phyloP scores from a whole-genome alignment of 345 rosid genomes.

The Abelmoschus esculentus region DNA sequence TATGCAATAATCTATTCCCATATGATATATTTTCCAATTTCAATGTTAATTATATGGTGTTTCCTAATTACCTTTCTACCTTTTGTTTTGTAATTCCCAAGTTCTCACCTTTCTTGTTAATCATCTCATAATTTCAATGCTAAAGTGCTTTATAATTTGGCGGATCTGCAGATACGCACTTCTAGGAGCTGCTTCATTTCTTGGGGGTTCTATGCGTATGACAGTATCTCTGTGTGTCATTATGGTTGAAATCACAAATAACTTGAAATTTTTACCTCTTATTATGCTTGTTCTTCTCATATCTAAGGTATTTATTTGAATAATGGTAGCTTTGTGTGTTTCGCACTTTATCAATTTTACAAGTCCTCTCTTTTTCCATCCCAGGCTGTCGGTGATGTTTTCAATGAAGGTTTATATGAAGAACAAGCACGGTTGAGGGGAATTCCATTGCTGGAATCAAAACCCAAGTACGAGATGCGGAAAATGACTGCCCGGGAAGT shows the following conservation, averaged over 20 bases:
- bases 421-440: constrained; percentile 74
- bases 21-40: background rate
- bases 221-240: constrained; percentile 95
- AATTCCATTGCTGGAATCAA: constrained; percentile 84
- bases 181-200: constrained; percentile 98
- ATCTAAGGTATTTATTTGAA: constrained; percentile 60
- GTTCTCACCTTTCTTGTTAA: background rate
- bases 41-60: background rate
- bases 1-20: background rate
- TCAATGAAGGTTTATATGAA: constrained; percentile 91
- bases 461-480: constrained; percentile 81
- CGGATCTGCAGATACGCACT: constrained; percentile 66
- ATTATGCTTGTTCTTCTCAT: constrained; percentile 98
- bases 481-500: constrained; percentile 71
- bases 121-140: constrained; percentile 5
- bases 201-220: constrained; percentile 94
- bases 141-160: constrained; percentile 11
- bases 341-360: constrained; percentile 14
- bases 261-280: constrained; percentile 83
- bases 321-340: background rate
- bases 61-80: background rate
- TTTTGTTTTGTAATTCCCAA: background rate
- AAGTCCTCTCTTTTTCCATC: background rate
- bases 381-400: constrained; percentile 98
- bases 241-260: constrained; percentile 97